Evolutionary conservation across 208 protist species (phyloP).

Genomic region (Trypanosoma rangeli): DNA sequence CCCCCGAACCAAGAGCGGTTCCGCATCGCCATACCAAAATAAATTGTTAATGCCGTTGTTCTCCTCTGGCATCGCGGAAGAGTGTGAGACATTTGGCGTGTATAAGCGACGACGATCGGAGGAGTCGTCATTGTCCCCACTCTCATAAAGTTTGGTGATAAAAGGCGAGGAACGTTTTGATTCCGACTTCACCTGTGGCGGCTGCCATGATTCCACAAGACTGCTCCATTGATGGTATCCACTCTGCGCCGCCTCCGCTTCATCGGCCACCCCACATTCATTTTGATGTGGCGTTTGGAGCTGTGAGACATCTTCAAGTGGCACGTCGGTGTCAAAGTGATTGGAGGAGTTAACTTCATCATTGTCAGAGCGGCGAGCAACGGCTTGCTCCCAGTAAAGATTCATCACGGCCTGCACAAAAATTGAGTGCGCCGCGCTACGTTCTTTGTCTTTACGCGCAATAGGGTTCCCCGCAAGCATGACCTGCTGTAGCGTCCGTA

Average conservation of each 20-base stretch:
- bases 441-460: constrained; percentile 24
- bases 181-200: background rate
- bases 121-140: background rate
- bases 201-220: constrained; percentile 7
- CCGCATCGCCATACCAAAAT: constrained; percentile 25
- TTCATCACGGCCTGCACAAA: constrained; percentile 67
- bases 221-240: constrained; percentile 9
- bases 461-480: constrained; percentile 70
- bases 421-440: constrained; percentile 25
- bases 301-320: background rate
- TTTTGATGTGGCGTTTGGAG: background rate
- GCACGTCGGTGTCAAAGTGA: background rate
- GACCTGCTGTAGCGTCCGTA: constrained; percentile 61
- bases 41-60: background rate
- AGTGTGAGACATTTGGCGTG: background rate
- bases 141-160: background rate
- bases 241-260: background rate
- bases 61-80: background rate
- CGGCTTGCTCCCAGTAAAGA: constrained; percentile 45
- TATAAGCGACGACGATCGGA: background rate
- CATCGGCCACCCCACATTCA: background rate
- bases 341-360: background rate
- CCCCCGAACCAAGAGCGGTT: background rate
- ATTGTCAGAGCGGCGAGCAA: background rate
- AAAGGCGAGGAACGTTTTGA: background rate